A percentile compares a stretch with the other conserved stretches of the same genome.
Conservation (phyloP, 2,329 filamentous ascomycete genomes). For the Fusarium praegraminearum region DNA sequence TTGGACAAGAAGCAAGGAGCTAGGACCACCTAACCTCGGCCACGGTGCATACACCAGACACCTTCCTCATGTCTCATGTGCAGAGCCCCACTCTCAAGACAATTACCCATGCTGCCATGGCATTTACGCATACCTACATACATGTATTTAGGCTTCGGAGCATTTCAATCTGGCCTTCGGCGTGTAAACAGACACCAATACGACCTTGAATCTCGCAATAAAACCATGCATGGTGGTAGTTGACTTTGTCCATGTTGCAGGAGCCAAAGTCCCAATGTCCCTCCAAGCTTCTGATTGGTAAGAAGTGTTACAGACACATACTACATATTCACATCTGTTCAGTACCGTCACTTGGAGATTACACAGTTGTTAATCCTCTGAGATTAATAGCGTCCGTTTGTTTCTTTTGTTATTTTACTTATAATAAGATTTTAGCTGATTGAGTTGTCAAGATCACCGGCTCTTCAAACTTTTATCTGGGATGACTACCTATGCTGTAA, state of each 20-base stretch:
- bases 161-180: slow-evolving; percentile 14
- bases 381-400: not conserved
- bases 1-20: slow-evolving; percentile 20
- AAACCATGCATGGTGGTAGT: not conserved
- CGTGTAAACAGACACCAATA: slow-evolving; percentile 2
- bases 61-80: slow-evolving; percentile 7
- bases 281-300: not conserved
- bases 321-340: not conserved
- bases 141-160: slow-evolving; percentile 8
- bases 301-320: not conserved
- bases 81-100: slow-evolving; percentile 18
- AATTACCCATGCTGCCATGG: slow-evolving; percentile 4
- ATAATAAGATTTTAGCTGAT: not conserved
- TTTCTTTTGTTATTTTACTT: not conserved
- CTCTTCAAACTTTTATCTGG: not conserved
- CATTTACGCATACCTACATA: too few relatives aligned
- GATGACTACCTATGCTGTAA: not conserved
- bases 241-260: not conserved
- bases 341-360: too few relatives aligned
- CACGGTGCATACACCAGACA: not conserved
- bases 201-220: slow-evolving; percentile 10
- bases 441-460: not conserved
- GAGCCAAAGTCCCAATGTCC: not conserved
- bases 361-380: not conserved
- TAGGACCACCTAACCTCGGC: slow-evolving; percentile 26